Conservation (phyloP, 148 eudicot genomes). For the Fallopia convolvulus region DNA sequence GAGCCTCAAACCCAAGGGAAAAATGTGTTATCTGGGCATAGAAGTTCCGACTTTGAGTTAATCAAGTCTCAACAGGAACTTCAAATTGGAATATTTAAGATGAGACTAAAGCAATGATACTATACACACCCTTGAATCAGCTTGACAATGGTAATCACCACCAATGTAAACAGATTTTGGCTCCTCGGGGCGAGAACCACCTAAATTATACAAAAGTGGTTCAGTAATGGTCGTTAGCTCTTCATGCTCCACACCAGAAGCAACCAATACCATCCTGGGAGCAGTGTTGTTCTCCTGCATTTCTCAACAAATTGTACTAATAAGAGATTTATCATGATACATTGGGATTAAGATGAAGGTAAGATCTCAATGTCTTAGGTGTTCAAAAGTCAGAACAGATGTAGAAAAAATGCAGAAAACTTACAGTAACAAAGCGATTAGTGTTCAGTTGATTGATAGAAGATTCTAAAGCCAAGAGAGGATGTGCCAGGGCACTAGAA, state of each 20-base stretch:
- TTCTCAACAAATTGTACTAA: conserved; percentile 13
- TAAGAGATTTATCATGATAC: conserved; percentile 1
- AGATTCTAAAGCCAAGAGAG: conserved; percentile 78
- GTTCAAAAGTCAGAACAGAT: too few relatives aligned
- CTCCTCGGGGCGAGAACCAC: conserved; percentile 30
- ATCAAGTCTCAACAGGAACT: too few relatives aligned
- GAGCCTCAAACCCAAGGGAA: too few relatives aligned
- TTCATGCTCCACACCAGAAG: conserved; percentile 88
- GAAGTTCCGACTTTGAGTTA: too few relatives aligned
- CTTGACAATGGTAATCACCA: too few relatives aligned
- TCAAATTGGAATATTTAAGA: too few relatives aligned
- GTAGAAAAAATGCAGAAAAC: conserved; percentile 17
- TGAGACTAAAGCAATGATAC: too few relatives aligned
- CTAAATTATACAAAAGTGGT: conserved; percentile 70
- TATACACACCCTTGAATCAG: too few relatives aligned
- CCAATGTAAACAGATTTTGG: conserved; percentile 65
- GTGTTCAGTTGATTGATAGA: conserved; percentile 47
- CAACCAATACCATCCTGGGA: conserved; percentile 85
- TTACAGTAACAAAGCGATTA: conserved; percentile 79
- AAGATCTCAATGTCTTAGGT: neutral
- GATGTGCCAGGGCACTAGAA: conserved; percentile 57
- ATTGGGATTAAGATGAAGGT: neutral
- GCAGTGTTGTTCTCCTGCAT: conserved; percentile 77
- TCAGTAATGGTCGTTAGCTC: conserved; percentile 65
- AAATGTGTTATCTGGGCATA: too few relatives aligned